phyloP scores from a whole-genome alignment of 1,139 yeast genomes.

The Citeromyces hawaiiensis region DNA sequence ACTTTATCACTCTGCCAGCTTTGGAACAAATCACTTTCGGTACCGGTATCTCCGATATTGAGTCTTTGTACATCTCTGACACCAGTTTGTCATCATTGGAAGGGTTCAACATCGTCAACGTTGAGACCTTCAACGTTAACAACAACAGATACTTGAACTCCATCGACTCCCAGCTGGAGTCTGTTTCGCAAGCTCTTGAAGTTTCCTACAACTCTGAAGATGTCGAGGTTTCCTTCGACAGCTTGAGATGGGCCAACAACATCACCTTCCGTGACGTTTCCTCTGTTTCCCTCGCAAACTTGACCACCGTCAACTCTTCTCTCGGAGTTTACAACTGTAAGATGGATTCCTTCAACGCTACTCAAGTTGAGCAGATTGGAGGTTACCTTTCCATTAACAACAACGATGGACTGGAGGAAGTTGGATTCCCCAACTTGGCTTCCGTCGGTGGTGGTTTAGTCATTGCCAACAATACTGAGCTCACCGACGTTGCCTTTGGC shows the following conservation, averaged over 20 bases:
- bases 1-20: slow-evolving; percentile 78
- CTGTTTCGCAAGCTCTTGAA: slow-evolving; percentile 62
- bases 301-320: slow-evolving; percentile 66
- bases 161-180: slow-evolving; percentile 58
- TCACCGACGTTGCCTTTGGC: slow-evolving; percentile 63
- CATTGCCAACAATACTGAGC: slow-evolving; percentile 69
- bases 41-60: slow-evolving; percentile 64
- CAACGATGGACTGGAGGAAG: slow-evolving; percentile 57
- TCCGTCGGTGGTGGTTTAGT: slow-evolving; percentile 80
- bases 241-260: slow-evolving; percentile 74
- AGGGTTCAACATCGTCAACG: slow-evolving; percentile 68
- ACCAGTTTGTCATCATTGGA: slow-evolving; percentile 68
- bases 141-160: slow-evolving; percentile 66
- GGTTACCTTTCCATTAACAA: slow-evolving; percentile 66
- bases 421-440: slow-evolving; percentile 60
- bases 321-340: slow-evolving; percentile 61
- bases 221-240: slow-evolving; percentile 54
- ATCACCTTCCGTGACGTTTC: slow-evolving; percentile 69
- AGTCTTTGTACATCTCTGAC: slow-evolving; percentile 66
- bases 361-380: slow-evolving; percentile 51
- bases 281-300: slow-evolving; percentile 55
- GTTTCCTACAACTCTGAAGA: slow-evolving; percentile 77
- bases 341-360: slow-evolving; percentile 42
- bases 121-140: slow-evolving; percentile 68
- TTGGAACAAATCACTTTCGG: slow-evolving; percentile 57